Conservation (phyloP, 768 basidiomycete species). For the Chalciporus sphaerocephalus region DNA sequence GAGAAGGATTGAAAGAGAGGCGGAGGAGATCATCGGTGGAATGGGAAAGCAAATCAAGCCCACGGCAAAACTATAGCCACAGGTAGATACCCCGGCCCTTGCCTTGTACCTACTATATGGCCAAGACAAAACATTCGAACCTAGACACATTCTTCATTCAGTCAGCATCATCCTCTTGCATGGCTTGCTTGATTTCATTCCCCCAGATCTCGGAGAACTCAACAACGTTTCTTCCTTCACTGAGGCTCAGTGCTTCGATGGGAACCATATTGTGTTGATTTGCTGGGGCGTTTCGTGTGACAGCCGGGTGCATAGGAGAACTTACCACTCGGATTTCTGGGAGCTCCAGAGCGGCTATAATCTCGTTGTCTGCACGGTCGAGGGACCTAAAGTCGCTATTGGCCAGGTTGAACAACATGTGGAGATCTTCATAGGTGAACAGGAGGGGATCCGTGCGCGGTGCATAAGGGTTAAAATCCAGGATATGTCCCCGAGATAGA, state of each 20-base stretch:
- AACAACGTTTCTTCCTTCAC: conserved; percentile 64
- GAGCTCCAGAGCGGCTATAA: conserved; percentile 4
- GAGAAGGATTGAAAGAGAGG: conserved; percentile 65
- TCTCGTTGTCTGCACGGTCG: not conserved
- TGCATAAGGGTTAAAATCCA: conserved; percentile 91
- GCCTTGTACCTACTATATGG: not conserved
- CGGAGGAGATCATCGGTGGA: conserved; percentile 58
- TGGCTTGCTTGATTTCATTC: conserved; percentile 43
- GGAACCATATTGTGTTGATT: conserved; percentile 90
- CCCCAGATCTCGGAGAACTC: conserved; percentile 71
- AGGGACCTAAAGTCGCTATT: not conserved
- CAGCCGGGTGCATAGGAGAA: conserved; percentile 67
- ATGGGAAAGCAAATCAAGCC: conserved; percentile 31
- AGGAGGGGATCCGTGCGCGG: conserved; percentile 83
- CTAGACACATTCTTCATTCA: not conserved
- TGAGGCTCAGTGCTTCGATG: conserved; percentile 77
- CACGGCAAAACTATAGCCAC: conserved; percentile 20
- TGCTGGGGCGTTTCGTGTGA: conserved; percentile 61
- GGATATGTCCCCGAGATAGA: conserved; percentile 66
- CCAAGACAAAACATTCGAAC: not conserved
- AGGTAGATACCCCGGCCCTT: conserved; percentile 1
- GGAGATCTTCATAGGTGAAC: conserved; percentile 78
- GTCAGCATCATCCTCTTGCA: conserved; percentile 14
- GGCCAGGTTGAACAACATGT: conserved; percentile 30
- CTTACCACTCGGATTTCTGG: conserved; percentile 65